Base-by-base conservation (phyloP, 306 rosid genomes). In the Acacia acuminata region DNA sequence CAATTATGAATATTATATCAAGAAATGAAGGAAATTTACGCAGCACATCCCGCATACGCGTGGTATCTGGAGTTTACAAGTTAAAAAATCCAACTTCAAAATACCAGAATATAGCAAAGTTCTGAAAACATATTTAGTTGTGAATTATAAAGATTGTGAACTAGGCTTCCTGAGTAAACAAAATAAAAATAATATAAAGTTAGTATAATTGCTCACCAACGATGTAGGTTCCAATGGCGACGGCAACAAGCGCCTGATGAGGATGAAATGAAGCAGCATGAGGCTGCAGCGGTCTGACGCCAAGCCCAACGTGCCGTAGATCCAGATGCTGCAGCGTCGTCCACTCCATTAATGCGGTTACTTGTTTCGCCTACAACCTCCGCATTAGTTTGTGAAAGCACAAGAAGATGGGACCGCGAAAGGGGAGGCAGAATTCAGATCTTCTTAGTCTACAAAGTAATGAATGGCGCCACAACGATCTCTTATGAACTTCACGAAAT, bases 311-410 rank as follows among this genome's bases (percentile, higher is more conserved):
- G 76, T 96, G 97, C 55, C 94, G 96, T 32, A 96, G 94, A 92
- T 96, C 97, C 90, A 96, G 93, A 85, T 96, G 99, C 88, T 96
- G 97, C 93, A 96, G 88, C 76, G 98, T 94, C 83, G 92, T 82
- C 99, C 99, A 96, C 96, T 94, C 99, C 99, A 96, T 96, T 42
- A 65, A 79, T 83, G 13, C n/a, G 55, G 69, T 66, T 56, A n/a
- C 40, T 63, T 47, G 40, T 66, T 72, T 77, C 77, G 68, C 82
- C 88, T 85, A 81, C 43, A 71, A 77, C 30, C 77, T 73, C 75
- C 66, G 71, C 81, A 68, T 72, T 70, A 27, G 56, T 25, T 73
- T 84, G 63, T 61, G 16, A 82, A 79, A 71, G 45, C 32, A 56
- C 76, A 75, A 71, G 58, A 24, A 38, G 56, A 73, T 40, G 74